phyloP scores from a whole-genome alignment of 2,329 filamentous ascomycete species.

The Leptographium radiaticola region DNA sequence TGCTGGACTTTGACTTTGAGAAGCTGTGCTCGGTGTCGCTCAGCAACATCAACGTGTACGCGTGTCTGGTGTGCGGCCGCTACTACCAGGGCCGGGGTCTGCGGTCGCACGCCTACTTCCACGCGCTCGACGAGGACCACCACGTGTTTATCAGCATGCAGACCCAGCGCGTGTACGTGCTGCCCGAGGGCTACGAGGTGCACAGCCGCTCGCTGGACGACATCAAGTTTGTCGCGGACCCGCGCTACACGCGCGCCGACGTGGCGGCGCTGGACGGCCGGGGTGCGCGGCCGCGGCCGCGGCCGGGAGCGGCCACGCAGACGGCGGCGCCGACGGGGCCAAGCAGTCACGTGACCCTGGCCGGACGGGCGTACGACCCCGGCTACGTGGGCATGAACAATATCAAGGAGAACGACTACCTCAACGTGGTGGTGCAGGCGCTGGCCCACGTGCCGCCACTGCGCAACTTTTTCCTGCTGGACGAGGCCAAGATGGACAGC shows the following conservation, averaged over 20 bases:
- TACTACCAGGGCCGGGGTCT: slow-evolving; percentile 92
- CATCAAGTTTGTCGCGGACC: slow-evolving; percentile 96
- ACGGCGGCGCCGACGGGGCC: neutral
- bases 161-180: slow-evolving; percentile 77
- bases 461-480: slow-evolving; percentile 82
- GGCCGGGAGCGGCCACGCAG: slow-evolving; percentile 28
- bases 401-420: slow-evolving; percentile 98
- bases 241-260: slow-evolving; percentile 67
- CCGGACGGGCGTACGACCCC: slow-evolving; percentile 75
- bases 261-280: slow-evolving; percentile 64
- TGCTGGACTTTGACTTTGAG: slow-evolving; percentile 97
- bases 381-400: slow-evolving; percentile 99
- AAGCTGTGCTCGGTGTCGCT: slow-evolving; percentile 94
- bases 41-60: slow-evolving; percentile 98
- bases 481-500: slow-evolving; percentile 38
- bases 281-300: slow-evolving; percentile 27
- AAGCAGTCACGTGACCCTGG: slow-evolving; percentile 42
- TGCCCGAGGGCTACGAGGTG: slow-evolving; percentile 96
- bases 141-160: slow-evolving; percentile 99
- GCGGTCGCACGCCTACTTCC: slow-evolving; percentile 94
- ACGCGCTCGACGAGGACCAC: slow-evolving; percentile 86
- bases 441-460: slow-evolving; percentile 81
- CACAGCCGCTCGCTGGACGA: slow-evolving; percentile 89
- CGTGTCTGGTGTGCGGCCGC: slow-evolving; percentile 92
- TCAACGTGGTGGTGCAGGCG: slow-evolving; percentile 89